phyloP scores from a whole-genome alignment of 2,329 filamentous ascomycete genomes.

The Ceratocystis cubensis region DNA sequence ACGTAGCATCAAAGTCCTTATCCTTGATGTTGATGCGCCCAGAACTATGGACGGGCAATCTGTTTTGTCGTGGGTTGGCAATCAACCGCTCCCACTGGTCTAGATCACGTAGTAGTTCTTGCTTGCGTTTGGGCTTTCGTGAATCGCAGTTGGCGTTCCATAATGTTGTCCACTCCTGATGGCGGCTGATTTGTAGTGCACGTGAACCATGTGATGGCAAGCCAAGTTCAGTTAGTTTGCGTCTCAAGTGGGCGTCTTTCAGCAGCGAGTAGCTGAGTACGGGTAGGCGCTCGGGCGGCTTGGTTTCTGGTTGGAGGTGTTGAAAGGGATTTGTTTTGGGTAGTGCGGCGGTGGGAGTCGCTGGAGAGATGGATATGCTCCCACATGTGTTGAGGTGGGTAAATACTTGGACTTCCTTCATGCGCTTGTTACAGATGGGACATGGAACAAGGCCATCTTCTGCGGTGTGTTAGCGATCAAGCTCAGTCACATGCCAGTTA shows the following conservation, averaged over 20 bases:
- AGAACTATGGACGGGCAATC: not conserved
- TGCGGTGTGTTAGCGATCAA: constrained; percentile 24
- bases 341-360: constrained; percentile 11
- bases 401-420: constrained; percentile 70
- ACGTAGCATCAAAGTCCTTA: constrained; percentile 74
- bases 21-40: constrained; percentile 48
- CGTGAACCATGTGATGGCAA: constrained; percentile 59
- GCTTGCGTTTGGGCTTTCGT: constrained; percentile 53
- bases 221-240: constrained; percentile 70
- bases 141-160: constrained; percentile 98
- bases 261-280: constrained; percentile 75
- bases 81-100: constrained; percentile 79
- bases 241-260: constrained; percentile 65
- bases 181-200: constrained; percentile 60
- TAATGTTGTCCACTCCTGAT: constrained; percentile 86
- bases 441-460: constrained; percentile 71
- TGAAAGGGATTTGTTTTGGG: constrained; percentile 19
- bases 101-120: constrained; percentile 63
- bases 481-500: not conserved
- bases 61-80: constrained; percentile 16
- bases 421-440: constrained; percentile 64
- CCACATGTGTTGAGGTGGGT: constrained; percentile 61
- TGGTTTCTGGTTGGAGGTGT: constrained; percentile 25
- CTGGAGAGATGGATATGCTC: constrained; percentile 28
- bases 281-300: constrained; percentile 51